Conservation (phyloP, 495 filamentous ascomycete species). For the Podospora bellae-mahoneyi region DNA sequence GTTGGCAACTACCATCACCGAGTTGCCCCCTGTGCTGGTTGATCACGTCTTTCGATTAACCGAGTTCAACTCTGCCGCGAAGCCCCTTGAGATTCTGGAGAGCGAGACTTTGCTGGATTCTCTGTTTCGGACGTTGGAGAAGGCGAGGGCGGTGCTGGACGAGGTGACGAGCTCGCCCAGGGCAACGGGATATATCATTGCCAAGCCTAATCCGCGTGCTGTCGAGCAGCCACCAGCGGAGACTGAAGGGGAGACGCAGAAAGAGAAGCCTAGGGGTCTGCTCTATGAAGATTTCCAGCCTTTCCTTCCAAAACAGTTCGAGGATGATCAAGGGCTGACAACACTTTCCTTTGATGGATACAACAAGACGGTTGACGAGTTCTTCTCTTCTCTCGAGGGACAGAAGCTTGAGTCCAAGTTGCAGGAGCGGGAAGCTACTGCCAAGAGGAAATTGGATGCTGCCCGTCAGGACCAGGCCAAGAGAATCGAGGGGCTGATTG, state of each 20-base stretch:
- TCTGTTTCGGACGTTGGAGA: constrained; percentile 61
- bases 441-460: constrained; percentile 76
- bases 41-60: constrained; percentile 76
- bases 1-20: constrained; percentile 75
- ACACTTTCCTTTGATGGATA: constrained; percentile 77
- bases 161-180: constrained; percentile 56
- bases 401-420: constrained; percentile 85
- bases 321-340: constrained; percentile 56
- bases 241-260: constrained; percentile 38
- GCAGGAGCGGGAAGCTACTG: constrained; percentile 73
- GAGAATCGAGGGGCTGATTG: constrained; percentile 75
- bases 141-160: constrained; percentile 62
- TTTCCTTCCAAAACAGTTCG: constrained; percentile 82
- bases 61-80: constrained; percentile 61
- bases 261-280: constrained; percentile 46
- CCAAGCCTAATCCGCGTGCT: constrained; percentile 52
- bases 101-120: constrained; percentile 60
- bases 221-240: constrained; percentile 33
- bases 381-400: constrained; percentile 92
- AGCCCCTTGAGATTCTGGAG: constrained; percentile 64
- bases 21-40: constrained; percentile 79
- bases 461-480: constrained; percentile 78
- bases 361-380: constrained; percentile 92
- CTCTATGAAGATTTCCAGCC: constrained; percentile 96
- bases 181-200: constrained; percentile 82